These are phyloP conservation scores for Castanea sativa DNA, from an alignment of 306 rosid genomes.

Conservation along the genomic window DNA sequence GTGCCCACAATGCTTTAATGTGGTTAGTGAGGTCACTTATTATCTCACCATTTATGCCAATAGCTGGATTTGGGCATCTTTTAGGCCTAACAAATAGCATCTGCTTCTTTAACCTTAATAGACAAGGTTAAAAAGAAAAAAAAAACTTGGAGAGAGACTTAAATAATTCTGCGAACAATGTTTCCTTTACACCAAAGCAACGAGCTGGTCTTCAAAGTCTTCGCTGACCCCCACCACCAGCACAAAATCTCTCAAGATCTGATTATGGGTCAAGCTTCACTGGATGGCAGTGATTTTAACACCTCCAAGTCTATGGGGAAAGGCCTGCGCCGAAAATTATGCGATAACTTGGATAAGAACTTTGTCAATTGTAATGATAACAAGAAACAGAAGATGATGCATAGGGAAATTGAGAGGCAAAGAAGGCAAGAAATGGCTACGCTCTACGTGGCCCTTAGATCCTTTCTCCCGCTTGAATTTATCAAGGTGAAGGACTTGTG, in stretches of 20 bases:
- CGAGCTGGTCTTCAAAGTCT: slow-evolving; percentile 58
- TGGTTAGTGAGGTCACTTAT: slow-evolving; percentile 30
- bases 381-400: slow-evolving; percentile 44
- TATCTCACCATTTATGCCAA: slow-evolving; percentile 19
- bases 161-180: slow-evolving; percentile 21
- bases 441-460: slow-evolving; percentile 55
- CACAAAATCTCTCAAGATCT: slow-evolving; percentile 47
- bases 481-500: slow-evolving; percentile 35
- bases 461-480: slow-evolving; percentile 48
- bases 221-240: slow-evolving; percentile 42
- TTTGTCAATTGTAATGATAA: slow-evolving; percentile 14
- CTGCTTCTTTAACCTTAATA: slow-evolving; percentile 21
- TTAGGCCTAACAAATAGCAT: slow-evolving; percentile 23
- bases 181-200: slow-evolving; percentile 69
- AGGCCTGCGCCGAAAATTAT: slow-evolving; percentile 14
- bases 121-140: neutral
- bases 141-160: neutral
- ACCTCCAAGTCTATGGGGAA: neutral
- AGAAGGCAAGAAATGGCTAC: slow-evolving; percentile 77
- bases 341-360: neutral
- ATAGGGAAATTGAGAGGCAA: slow-evolving; percentile 60
- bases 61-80: slow-evolving; percentile 35
- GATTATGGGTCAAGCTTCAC: slow-evolving; percentile 39
- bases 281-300: slow-evolving; percentile 19
- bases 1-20: slow-evolving; percentile 2